phyloP scores from a whole-genome alignment of 1,284 basidiomycete genomes.

The Fistulinella staudtii region DNA sequence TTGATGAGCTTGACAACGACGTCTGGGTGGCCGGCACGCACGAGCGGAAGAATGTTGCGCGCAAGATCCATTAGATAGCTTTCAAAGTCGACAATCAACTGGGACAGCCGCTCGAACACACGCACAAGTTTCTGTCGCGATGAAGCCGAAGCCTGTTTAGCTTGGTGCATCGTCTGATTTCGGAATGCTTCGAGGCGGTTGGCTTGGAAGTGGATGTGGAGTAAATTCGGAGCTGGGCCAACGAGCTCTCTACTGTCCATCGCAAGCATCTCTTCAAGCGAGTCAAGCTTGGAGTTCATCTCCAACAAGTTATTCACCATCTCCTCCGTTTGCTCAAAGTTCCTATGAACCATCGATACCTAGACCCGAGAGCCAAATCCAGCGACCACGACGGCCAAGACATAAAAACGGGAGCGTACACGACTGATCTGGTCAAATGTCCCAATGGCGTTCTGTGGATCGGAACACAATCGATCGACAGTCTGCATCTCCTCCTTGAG shows the following conservation, averaged over 20 bases:
- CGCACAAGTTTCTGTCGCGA: constrained; percentile 66
- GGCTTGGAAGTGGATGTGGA: constrained; percentile 89
- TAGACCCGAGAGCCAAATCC: constrained; percentile 28
- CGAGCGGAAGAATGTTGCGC: constrained; percentile 74
- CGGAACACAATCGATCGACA: constrained; percentile 76
- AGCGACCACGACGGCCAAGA: not conserved
- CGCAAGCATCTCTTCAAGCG: constrained; percentile 76
- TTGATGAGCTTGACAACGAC: constrained; percentile 92
- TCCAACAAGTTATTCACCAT: constrained; percentile 91
- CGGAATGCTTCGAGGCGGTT: constrained; percentile 89
- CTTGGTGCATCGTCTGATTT: constrained; percentile 90
- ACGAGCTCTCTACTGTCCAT: constrained; percentile 70
- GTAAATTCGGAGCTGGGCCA: constrained; percentile 83
- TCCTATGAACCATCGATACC: constrained; percentile 95
- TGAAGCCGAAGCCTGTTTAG: constrained; percentile 76
- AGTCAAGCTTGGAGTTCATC: constrained; percentile 83
- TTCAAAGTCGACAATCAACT: constrained; percentile 82
- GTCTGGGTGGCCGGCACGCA: constrained; percentile 73
- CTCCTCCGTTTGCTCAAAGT: constrained; percentile 92
- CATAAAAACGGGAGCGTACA: constrained; percentile 45
- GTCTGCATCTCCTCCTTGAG: constrained; percentile 92
- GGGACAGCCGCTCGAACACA: constrained; percentile 88
- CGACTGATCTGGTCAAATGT: constrained; percentile 93
- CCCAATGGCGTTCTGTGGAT: constrained; percentile 67
- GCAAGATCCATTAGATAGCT: constrained; percentile 81